Percentiles rank a stretch among this genome's conserved stretches.
Evolutionary conservation across 176 grass and related monocot genomes (phyloP).

Genomic region (Rhynchospora breviuscula): DNA sequence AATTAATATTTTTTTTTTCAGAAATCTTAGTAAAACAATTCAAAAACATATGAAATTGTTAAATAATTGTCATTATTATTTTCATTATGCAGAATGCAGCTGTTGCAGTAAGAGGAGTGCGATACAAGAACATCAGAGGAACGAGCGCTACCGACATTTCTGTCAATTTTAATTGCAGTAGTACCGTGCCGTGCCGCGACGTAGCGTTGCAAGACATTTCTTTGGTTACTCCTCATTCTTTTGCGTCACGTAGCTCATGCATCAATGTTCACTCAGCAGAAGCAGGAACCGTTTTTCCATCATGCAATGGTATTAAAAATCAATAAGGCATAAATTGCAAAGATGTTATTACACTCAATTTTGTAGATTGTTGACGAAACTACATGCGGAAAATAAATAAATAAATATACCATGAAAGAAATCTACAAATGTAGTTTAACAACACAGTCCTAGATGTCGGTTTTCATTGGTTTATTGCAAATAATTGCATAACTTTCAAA

Average conservation of each 20-base stretch:
- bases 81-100: slow-evolving; percentile 40
- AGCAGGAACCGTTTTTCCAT: slow-evolving; percentile 39
- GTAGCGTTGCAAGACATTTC: slow-evolving; percentile 41
- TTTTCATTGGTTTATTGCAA: not conserved
- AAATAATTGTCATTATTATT: not conserved
- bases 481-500: not conserved
- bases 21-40: not conserved
- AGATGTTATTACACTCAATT: not conserved
- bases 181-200: slow-evolving; percentile 21
- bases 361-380: not conserved
- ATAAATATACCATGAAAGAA: not conserved
- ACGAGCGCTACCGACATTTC: slow-evolving; percentile 46
- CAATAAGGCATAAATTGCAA: slow-evolving; percentile 10
- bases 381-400: not conserved
- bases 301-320: slow-evolving; percentile 22
- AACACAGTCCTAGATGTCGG: not conserved
- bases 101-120: slow-evolving; percentile 36
- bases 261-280: slow-evolving; percentile 17
- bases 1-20: not conserved
- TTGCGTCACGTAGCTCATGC: slow-evolving; percentile 20
- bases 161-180: slow-evolving; percentile 53
- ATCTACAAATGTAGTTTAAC: not conserved
- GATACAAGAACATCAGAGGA: slow-evolving; percentile 54
- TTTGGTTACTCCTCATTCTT: slow-evolving; percentile 24
- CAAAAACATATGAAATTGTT: not conserved